Conservation (phyloP, 352 stramenopile species). For the Phytopythium ostracodes region DNA sequence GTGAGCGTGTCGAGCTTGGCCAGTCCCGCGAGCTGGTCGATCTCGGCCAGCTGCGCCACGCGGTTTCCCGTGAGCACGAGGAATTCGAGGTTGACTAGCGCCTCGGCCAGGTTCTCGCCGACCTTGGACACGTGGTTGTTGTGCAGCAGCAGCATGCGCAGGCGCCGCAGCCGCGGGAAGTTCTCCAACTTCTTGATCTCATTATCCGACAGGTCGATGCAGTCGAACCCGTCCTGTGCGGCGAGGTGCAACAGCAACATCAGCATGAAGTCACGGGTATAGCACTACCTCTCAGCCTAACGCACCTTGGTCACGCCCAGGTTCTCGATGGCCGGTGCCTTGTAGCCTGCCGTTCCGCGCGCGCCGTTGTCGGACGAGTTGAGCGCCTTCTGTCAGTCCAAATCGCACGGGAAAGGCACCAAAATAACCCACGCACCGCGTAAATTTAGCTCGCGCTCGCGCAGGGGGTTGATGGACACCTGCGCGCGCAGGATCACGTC, state of each 20-base stretch:
- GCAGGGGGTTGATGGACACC: constrained; percentile 89
- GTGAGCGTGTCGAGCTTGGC: constrained; percentile 83
- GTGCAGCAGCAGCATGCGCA: constrained; percentile 90
- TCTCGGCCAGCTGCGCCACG: constrained; percentile 73
- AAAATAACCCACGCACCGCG: constrained; percentile 51
- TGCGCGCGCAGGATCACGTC: constrained; percentile 88
- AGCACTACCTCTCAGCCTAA: too few species aligned
- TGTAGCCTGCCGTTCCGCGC: constrained; percentile 50
- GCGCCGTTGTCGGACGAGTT: too few species aligned
- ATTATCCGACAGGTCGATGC: constrained; percentile 93
- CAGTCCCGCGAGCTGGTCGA: constrained; percentile 78
- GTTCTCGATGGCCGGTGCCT: constrained; percentile 92
- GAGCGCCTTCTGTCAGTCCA: not conserved
- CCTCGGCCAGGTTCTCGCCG: constrained; percentile 63
- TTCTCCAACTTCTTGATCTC: constrained; percentile 95
- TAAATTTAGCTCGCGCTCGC: constrained; percentile 90
- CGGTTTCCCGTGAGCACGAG: constrained; percentile 91
- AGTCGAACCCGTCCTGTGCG: constrained; percentile 89
- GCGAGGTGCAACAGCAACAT: not conserved
- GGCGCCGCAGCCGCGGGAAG: constrained; percentile 83
- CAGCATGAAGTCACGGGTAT: too few species aligned
- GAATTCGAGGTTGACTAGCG: constrained; percentile 82
- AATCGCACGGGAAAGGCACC: not conserved
- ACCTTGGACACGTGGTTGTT: constrained; percentile 93
- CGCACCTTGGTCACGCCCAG: constrained; percentile 87